A percentile compares a stretch with the other conserved stretches of the same genome.
Conservation (phyloP, 768 basidiomycete genomes). For the Neoboletus brunneissimus region DNA sequence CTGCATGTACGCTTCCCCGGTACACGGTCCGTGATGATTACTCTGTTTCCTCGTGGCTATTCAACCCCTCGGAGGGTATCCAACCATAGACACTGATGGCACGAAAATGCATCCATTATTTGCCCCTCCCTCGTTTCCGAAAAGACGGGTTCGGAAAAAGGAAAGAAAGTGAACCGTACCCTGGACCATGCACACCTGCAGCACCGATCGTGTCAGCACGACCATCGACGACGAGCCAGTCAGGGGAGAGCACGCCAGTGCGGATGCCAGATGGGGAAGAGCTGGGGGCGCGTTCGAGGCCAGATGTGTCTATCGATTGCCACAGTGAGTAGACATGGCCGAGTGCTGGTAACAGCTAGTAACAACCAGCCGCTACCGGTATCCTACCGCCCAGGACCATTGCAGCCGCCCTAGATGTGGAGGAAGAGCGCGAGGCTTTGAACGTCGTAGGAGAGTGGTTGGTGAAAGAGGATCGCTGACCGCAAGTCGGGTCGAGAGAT, state of each 20-base stretch:
- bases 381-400: too few relatives aligned
- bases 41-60: conserved; percentile 10
- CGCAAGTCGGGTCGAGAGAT: not conserved
- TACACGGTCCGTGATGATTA: conserved; percentile 13
- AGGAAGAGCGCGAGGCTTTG: conserved; percentile 51
- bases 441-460: conserved; percentile 33
- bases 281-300: conserved; percentile 64
- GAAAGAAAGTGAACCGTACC: conserved; percentile 45
- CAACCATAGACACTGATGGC: conserved; percentile 22
- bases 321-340: too few relatives aligned
- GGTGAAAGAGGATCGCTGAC: conserved; percentile 56
- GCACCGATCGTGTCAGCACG: conserved; percentile 58
- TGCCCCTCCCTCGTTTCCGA: too few relatives aligned
- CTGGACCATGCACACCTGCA: conserved; percentile 72
- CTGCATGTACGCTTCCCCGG: conserved; percentile 32
- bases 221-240: conserved; percentile 68
- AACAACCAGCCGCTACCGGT: too few relatives aligned
- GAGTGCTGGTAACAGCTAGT: too few relatives aligned
- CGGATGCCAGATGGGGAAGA: conserved; percentile 90
- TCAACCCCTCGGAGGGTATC: conserved; percentile 7
- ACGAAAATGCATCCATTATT: not conserved
- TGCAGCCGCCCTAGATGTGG: too few relatives aligned
- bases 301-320: conserved; percentile 52
- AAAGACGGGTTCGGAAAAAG: too few relatives aligned
- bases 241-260: conserved; percentile 73